Evolutionary conservation across 345 rosid species (phyloP).

Genomic region (Bruguiera sexangula): DNA sequence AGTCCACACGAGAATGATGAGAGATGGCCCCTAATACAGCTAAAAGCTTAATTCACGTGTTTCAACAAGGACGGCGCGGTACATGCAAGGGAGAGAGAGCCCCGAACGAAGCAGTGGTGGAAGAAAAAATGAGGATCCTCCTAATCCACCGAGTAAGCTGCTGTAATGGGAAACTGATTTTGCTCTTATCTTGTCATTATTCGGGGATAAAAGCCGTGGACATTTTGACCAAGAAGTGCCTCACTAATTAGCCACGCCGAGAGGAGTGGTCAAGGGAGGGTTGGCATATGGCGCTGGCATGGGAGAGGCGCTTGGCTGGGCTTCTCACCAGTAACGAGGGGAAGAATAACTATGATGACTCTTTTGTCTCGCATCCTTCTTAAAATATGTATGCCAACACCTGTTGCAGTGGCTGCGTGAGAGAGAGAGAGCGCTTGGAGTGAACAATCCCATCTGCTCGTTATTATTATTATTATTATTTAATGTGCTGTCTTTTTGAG

Average conservation of each 20-base stretch:
- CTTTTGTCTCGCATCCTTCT: slow-evolving; percentile 25
- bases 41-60: background rate
- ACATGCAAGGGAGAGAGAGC: background rate
- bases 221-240: background rate
- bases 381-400: background rate
- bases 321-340: slow-evolving; percentile 36
- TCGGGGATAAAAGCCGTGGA: background rate
- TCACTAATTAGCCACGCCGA: background rate
- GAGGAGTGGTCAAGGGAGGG: slow-evolving; percentile 12
- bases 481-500: slow-evolving; percentile 9
- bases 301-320: background rate
- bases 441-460: slow-evolving; percentile 30
- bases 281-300: background rate
- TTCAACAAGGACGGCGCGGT: too few relatives aligned
- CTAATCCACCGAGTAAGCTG: background rate
- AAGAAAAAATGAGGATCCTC: background rate
- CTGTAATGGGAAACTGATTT: slow-evolving; percentile 22
- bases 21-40: slow-evolving; percentile 4
- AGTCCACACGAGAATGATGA: slow-evolving; percentile 14
- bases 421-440: slow-evolving; percentile 2
- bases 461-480: background rate
- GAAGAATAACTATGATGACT: slow-evolving; percentile 32
- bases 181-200: slow-evolving; percentile 22
- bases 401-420: background rate
- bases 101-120: background rate